Evolutionary conservation across 139 green algal species (phyloP), one percentile per base, ranked within the genome.

Genomic region (Coelastrella sp.): DNA sequence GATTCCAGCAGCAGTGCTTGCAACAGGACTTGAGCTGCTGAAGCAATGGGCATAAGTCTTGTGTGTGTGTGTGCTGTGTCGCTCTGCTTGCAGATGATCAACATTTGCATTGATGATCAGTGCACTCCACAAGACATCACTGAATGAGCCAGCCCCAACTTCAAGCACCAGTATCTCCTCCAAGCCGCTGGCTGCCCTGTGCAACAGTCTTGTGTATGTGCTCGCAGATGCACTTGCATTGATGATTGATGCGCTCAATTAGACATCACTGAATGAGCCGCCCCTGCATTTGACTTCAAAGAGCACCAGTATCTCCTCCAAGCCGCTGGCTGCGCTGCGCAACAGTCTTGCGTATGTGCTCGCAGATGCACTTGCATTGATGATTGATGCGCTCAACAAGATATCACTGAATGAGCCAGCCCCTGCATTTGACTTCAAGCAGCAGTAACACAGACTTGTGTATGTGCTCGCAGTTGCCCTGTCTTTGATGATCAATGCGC

Each of bases 301-400:
- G 64, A 17, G 0, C 65, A 87, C 23, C 92, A 97, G 19, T 98
- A 98, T 66, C 20, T 96, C 4, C 95, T 96, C 76, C 96, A 96
- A 82, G 93, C 1, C 0, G 32, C 32, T 47, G 1, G 32, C 32
- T 47, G 32, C 32, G 32, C 32, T 47, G 32, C 32, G 32, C 32
- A 47, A 82, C 19, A 54, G 14, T 60, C 23, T 10, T 74, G 58
- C 59, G 60, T 76, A 47, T 76, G n/a, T 47, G 32, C 32, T 47
- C 1, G 32, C 32, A 47, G 32, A 47, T 47, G 32, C n/a, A n/a
- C n/a, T n/a, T n/a, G n/a, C n/a, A n/a, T n/a, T n/a, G n/a, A n/a
- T n/a, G n/a, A n/a, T n/a, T n/a, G n/a, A n/a, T n/a, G n/a, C n/a
- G n/a, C n/a, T n/a, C n/a, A n/a, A n/a, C n/a, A n/a, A n/a, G n/a